Evolutionary conservation across 1,284 basidiomycete species (phyloP).

Genomic region (Sporisorium scitamineum): DNA sequence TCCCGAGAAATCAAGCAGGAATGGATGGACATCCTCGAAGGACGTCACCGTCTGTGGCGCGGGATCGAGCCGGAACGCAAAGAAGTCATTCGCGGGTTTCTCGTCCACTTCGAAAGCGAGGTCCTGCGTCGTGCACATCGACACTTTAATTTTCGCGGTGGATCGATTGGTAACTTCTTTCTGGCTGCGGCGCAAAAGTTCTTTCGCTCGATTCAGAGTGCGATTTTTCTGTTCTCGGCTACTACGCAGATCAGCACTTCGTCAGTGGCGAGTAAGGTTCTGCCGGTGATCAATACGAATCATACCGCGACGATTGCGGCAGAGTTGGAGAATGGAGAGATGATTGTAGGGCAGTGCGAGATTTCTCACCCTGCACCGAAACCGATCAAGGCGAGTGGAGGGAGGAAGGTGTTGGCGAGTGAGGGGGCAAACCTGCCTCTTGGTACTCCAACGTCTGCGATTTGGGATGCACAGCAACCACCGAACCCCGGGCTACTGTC

Average conservation of each 20-base stretch:
- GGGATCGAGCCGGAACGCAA: constrained; percentile 92
- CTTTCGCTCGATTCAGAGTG: constrained; percentile 75
- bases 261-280: constrained; percentile 74
- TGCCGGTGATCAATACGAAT: constrained; percentile 93
- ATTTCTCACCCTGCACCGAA: constrained; percentile 85
- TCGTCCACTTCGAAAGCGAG: constrained; percentile 87
- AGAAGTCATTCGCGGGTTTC: constrained; percentile 80
- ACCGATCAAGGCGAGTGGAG: not conserved
- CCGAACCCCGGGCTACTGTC: constrained; percentile 6
- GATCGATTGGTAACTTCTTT: constrained; percentile 65
- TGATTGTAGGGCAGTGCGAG: constrained; percentile 93
- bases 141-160: constrained; percentile 66
- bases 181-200: constrained; percentile 63
- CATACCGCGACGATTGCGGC: constrained; percentile 98
- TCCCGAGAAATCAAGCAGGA: constrained; percentile 85
- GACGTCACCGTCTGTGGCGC: constrained; percentile 82
- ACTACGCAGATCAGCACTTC: constrained; percentile 77
- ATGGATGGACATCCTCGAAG: constrained; percentile 94
- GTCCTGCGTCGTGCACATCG: constrained; percentile 79
- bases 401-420: constrained; percentile 5
- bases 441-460: constrained; percentile 45
- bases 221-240: constrained; percentile 93
- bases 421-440: constrained; percentile 17
- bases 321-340: constrained; percentile 81
- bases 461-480: constrained; percentile 41